Base-by-base conservation (phyloP, 305 asterid species). In the Nicotiana rustica region DNA sequence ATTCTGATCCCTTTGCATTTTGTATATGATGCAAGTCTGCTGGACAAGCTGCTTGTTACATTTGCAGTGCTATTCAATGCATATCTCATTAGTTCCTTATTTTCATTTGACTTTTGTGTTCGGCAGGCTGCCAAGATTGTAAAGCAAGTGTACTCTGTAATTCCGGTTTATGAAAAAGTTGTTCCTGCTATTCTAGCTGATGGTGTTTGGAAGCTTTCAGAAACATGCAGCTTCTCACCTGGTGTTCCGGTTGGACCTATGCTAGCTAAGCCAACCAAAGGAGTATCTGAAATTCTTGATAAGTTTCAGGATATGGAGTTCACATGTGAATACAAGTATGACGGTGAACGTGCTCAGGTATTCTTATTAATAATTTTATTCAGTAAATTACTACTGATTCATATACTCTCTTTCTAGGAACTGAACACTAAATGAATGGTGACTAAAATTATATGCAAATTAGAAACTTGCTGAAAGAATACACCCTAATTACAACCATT, bases 331-430 rank as follows among this genome's bases (percentile, higher is more conserved):
- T 96, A 96, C 93, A 96, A 96, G 87, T 96, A 96, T 79, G 99
- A 96, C 61, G 98, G 99, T 83, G 98, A 97, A 86, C 97, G 98
- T 79, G 98, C 99, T 77, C 98, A 95, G 97, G 99, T 97, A 88
- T 83, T 83, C 62, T 78, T 9, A 61, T 7, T 52, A 73, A 31
- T 14, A 25, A 21, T 25, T 41, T 38, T 49, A 29, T 52, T 76
- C 65, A 75, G n/a, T 76, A 55, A 76, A 29, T 76, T 55, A 9
- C 47, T 29, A 76, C 29, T 29, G 10, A 55, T 52, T 29, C 47
- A 75, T 49, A 14, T 67, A 52, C 65, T 75, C 65, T 29, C 69
- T 65, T 62, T 75, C 44, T 7, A 75, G 64, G 79, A 29, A 52
- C 25, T 52, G 8, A 75, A 25, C 65, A 25, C 29, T 25, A 73